Conservation (phyloP, 305 asterid species). For the Fraxinus baroniana region DNA sequence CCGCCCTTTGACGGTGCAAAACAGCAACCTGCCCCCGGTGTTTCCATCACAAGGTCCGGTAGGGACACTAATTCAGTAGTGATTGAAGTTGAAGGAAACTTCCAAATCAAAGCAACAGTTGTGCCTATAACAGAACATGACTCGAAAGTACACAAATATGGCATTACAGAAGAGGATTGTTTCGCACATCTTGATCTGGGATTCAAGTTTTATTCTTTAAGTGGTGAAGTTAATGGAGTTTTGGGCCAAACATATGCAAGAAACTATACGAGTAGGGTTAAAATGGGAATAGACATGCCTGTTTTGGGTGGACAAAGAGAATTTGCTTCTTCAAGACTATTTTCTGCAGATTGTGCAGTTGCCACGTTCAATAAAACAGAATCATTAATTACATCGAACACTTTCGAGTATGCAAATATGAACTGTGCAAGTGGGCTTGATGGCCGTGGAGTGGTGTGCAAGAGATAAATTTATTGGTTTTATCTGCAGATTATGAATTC, state of each 20-base stretch:
- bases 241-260: constrained; percentile 73
- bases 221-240: constrained; percentile 58
- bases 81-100: constrained; percentile 61
- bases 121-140: constrained; percentile 66
- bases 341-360: constrained; percentile 64
- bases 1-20: constrained; percentile 42
- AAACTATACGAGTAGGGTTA: constrained; percentile 56
- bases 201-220: constrained; percentile 69
- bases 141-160: constrained; percentile 61
- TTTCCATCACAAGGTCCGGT: constrained; percentile 41
- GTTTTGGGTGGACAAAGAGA: constrained; percentile 75
- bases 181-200: constrained; percentile 82
- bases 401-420: constrained; percentile 38
- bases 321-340: constrained; percentile 51
- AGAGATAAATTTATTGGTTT: constrained; percentile 35
- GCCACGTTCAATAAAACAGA: constrained; percentile 54
- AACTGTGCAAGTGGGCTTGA: constrained; percentile 54
- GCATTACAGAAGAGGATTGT: constrained; percentile 63
- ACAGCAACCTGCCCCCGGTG: constrained; percentile 32
- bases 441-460: constrained; percentile 72
- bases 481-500: not conserved
- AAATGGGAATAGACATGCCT: constrained; percentile 86
- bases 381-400: not conserved
- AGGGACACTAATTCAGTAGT: constrained; percentile 47
- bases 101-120: constrained; percentile 62